phyloP scores from a whole-genome alignment of 2,329 filamentous ascomycete genomes.

The Rhinocladiella similis region DNA sequence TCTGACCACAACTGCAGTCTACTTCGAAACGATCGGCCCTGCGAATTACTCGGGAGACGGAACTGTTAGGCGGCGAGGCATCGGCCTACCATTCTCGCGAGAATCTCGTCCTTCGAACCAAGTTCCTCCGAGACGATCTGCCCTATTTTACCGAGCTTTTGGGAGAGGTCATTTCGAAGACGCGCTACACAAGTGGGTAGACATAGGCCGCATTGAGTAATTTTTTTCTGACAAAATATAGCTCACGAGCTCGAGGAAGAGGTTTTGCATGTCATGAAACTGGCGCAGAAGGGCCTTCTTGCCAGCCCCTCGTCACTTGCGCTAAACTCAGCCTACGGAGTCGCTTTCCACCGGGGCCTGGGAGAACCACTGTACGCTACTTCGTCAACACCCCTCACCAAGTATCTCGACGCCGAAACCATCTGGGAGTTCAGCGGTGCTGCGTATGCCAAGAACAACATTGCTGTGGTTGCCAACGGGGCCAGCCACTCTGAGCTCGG shows the following conservation, averaged over 20 bases:
- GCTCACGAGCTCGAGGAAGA: conserved; percentile 91
- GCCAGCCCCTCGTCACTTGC: conserved; percentile 67
- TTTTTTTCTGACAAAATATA: conserved; percentile 40
- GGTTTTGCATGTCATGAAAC: conserved; percentile 71
- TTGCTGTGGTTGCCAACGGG: conserved; percentile 88
- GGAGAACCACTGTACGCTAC: conserved; percentile 75
- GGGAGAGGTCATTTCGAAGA: conserved; percentile 84
- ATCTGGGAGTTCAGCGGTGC: conserved; percentile 74
- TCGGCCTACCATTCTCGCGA: conserved; percentile 86
- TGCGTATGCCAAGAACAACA: conserved; percentile 85
- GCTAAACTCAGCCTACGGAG: conserved; percentile 78
- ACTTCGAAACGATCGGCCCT: conserved; percentile 85
- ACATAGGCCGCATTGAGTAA: not conserved
- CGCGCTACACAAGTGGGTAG: conserved; percentile 70
- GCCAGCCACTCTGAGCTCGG: conserved; percentile 72
- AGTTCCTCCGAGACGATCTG: conserved; percentile 92
- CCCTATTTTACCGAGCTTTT: conserved; percentile 97
- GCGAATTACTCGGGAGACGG: conserved; percentile 90
- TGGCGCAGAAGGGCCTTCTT: conserved; percentile 73
- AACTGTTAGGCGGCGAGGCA: conserved; percentile 91
- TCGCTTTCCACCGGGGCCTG: conserved; percentile 92
- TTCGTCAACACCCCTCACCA: conserved; percentile 68
- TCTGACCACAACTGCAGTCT: conserved; percentile 57
- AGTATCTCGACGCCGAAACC: conserved; percentile 76
- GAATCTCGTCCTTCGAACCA: conserved; percentile 87